A percentile compares a stretch with the other conserved stretches of the same genome.
Evolutionary conservation across 495 filamentous ascomycete genomes (phyloP).

Genomic region (Lasiosphaeria ovina): DNA sequence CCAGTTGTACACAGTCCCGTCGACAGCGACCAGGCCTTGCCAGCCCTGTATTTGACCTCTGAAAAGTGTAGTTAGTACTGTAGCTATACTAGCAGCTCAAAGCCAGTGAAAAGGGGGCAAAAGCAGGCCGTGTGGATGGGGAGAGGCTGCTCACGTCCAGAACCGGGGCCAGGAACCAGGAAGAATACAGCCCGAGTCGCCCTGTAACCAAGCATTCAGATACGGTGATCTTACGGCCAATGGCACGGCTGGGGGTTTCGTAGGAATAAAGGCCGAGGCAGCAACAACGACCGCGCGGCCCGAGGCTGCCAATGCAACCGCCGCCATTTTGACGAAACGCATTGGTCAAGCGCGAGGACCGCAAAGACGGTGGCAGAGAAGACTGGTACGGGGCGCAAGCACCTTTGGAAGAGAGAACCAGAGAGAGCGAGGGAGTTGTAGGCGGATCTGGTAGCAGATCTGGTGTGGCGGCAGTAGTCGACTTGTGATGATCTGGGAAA

Average conservation of each 20-base stretch:
- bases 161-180: constrained; percentile 29
- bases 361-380: neutral
- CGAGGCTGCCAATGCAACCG: constrained; percentile 11
- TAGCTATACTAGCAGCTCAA: constrained; percentile 26
- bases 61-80: constrained; percentile 46
- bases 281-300: constrained; percentile 1
- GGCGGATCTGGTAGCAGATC: too few relatives aligned
- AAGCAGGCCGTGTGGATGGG: too few relatives aligned
- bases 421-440: too few relatives aligned
- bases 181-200: constrained; percentile 23
- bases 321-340: constrained; percentile 4
- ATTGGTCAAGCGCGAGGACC: neutral
- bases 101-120: neutral
- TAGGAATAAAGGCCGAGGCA: constrained; percentile 21
- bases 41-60: constrained; percentile 76
- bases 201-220: constrained; percentile 32
- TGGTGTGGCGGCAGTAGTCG: too few relatives aligned
- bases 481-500: too few relatives aligned
- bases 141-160: constrained; percentile 26
- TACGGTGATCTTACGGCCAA: constrained; percentile 32
- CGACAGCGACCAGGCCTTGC: constrained; percentile 62
- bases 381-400: neutral
- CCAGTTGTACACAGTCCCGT: constrained; percentile 58
- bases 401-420: too few relatives aligned
- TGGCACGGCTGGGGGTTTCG: constrained; percentile 27